Conservation (phyloP, 2,329 filamentous ascomycete genomes). For the Monosporascus sp. region DNA sequence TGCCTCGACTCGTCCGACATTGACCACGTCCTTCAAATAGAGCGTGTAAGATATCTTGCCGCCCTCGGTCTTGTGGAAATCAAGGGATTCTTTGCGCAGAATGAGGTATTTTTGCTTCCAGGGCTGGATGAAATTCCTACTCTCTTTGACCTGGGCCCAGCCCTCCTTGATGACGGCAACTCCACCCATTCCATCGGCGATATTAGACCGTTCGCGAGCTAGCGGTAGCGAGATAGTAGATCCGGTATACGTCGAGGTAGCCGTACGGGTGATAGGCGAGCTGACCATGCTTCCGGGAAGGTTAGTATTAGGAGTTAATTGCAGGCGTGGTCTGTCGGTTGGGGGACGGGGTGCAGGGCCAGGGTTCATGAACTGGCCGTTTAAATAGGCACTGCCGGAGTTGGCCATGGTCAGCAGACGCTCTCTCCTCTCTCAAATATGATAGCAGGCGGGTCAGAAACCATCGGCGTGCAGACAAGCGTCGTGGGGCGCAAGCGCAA, state of each 20-base stretch:
- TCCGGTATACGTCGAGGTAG: slow-evolving; percentile 62
- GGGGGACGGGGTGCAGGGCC: slow-evolving; percentile 90
- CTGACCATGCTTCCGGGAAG: slow-evolving; percentile 72
- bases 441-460: too few species aligned
- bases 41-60: slow-evolving; percentile 85
- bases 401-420: slow-evolving; percentile 21
- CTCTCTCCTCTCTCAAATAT: neutral
- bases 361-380: slow-evolving; percentile 87
- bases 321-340: slow-evolving; percentile 74
- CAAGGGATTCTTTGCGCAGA: slow-evolving; percentile 84
- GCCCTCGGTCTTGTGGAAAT: slow-evolving; percentile 89
- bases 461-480: neutral
- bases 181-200: slow-evolving; percentile 59
- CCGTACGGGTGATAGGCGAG: slow-evolving; percentile 62
- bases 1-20: slow-evolving; percentile 85
- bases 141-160: slow-evolving; percentile 84
- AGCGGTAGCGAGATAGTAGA: slow-evolving; percentile 71
- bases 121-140: slow-evolving; percentile 73
- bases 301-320: slow-evolving; percentile 70
- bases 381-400: slow-evolving; percentile 48
- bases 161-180: slow-evolving; percentile 75
- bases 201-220: slow-evolving; percentile 53
- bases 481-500: slow-evolving; percentile 7
- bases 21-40: slow-evolving; percentile 79
- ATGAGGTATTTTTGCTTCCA: slow-evolving; percentile 94